Evolutionary conservation across 2,329 filamentous ascomycete species (phyloP), one percentile per base, ranked within the genome.

Genomic region (Aspergillus felis): DNA sequence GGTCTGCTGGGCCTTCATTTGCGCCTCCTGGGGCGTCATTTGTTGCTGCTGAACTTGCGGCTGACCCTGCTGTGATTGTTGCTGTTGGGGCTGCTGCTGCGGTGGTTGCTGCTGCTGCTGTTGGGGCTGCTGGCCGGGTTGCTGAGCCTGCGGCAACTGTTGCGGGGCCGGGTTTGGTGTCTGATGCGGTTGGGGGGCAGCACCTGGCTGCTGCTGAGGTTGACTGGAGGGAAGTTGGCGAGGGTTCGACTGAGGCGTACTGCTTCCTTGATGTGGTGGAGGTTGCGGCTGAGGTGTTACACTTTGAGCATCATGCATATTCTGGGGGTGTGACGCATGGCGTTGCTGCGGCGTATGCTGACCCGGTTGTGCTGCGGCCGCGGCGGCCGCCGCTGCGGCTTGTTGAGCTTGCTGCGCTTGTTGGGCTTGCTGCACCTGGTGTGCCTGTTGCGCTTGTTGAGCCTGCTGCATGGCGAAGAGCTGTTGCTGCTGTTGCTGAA

Each of bases 401-500:
- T 72, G 70, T 41, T 66, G 71, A 4, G 66, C 77, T 51, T 72
- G 72, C 51, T 74, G 71, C 3, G 66, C 77, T 51, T 72, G 72
- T 51, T 74, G 70, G 28, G 68, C 57, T 29, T 62, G 73, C 57
- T 76, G 69, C 29, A 61, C 70, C 49, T 72, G 70, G 71, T 47
- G 44, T 12, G 64, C 57, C 41, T 64, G 67, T 24, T 67, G 65
- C 17, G 57, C 59, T 32, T 67, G 61, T 25, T 68, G 66, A 8
- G 59, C 63, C 29, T 68, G 65, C 53, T 64, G 66, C 64, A 74
- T 68, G 27, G 70, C 68, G 48, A 76, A 60, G 47, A 70, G 67
- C 51, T 74, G 71, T 54, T 77, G 76, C 50, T 75, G 75, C 57
- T 79, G 76, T 51, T 77, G 73, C 50, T 78, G 78, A 50, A 81